These are phyloP conservation scores for Termitomyces sp. DNA, from an alignment of 1,284 basidiomycete genomes.

Conservation along the genomic window DNA sequence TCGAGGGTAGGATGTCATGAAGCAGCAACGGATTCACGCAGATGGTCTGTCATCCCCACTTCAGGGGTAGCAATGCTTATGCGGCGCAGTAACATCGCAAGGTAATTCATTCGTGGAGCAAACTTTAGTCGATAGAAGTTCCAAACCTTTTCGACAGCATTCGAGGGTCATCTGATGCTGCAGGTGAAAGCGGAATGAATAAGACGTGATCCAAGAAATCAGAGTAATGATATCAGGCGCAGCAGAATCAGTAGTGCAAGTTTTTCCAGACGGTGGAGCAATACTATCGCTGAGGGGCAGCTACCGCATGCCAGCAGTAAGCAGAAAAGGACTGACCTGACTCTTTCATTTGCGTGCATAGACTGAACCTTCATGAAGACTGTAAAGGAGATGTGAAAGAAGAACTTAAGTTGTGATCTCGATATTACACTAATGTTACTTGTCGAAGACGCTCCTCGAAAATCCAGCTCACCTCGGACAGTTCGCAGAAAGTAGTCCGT, in stretches of 20 bases:
- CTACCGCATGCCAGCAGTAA: background rate
- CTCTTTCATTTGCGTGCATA: background rate
- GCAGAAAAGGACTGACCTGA: background rate
- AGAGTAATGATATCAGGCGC: no score
- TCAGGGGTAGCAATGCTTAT: background rate
- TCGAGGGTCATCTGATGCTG: background rate
- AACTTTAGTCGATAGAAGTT: background rate
- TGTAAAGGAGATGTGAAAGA: no score
- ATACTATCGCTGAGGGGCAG: background rate
- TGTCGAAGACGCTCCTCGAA: background rate
- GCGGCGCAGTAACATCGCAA: background rate
- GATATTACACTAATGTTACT: background rate
- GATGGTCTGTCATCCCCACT: background rate
- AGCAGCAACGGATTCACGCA: background rate
- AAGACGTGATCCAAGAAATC: background rate
- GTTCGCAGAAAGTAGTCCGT: background rate
- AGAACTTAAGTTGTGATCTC: no score
- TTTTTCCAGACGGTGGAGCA: background rate
- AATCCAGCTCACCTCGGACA: background rate
- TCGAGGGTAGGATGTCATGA: background rate
- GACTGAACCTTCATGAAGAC: background rate
- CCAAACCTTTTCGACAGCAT: background rate
- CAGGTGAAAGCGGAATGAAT: background rate
- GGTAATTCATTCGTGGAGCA: background rate
- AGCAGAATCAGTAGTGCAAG: no score